Evolutionary conservation across 805 yeast species (phyloP).

Genomic region (Phaffomyces opuntiae): DNA sequence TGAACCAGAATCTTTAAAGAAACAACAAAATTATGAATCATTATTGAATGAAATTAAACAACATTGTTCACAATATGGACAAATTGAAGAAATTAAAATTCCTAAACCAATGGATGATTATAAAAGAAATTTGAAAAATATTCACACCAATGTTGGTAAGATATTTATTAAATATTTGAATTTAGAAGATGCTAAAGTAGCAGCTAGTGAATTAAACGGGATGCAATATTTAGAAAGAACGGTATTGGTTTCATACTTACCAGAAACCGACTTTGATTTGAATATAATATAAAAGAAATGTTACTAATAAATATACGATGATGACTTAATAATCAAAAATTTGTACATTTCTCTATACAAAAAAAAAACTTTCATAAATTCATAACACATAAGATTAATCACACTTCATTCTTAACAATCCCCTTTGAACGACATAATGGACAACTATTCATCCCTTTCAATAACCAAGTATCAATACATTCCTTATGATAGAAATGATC

Average conservation of each 20-base stretch:
- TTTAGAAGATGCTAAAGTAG: constrained; percentile 44
- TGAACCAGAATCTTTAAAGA: constrained; percentile 54
- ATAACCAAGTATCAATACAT: constrained; percentile 55
- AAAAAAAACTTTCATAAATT: no score
- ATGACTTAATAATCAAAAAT: no score
- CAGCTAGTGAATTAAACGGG: constrained; percentile 56
- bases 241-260: constrained; percentile 55
- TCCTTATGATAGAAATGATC: constrained; percentile 45
- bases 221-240: constrained; percentile 60
- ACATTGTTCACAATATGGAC: constrained; percentile 46
- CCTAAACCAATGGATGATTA: constrained; percentile 47
- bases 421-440: constrained; percentile 50
- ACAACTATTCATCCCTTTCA: constrained; percentile 46
- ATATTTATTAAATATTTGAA: constrained; percentile 59
- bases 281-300: constrained; percentile 11
- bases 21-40: constrained; percentile 40
- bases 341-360: no score
- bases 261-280: constrained; percentile 50
- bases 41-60: constrained; percentile 43
- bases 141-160: constrained; percentile 60
- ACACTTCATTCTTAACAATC: constrained; percentile 13
- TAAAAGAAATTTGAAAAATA: constrained; percentile 37
- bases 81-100: constrained; percentile 45
- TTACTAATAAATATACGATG: not conserved
- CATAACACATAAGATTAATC: not conserved